phyloP scores from a whole-genome alignment of 495 filamentous ascomycete genomes.

The Lasiosphaeris hirsuta region DNA sequence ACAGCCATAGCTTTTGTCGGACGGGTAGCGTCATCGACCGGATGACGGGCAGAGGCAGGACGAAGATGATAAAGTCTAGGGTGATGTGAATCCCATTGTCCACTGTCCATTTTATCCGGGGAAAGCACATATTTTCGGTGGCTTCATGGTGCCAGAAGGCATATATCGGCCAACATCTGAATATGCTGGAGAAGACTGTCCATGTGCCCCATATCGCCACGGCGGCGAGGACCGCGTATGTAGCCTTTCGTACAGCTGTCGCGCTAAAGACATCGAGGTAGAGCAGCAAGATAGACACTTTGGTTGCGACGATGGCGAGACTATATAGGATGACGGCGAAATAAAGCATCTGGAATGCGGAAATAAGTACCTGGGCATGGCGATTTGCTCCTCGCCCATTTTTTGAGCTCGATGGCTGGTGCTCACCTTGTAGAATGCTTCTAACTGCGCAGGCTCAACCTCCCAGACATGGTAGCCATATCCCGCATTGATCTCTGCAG shows the following conservation, averaged over 20 bases:
- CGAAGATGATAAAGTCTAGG: constrained; percentile 5
- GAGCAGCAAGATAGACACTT: constrained; percentile 7
- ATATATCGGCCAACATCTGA: neutral
- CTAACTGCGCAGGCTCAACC: neutral
- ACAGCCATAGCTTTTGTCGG: constrained; percentile 11
- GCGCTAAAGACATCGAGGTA: constrained; percentile 9
- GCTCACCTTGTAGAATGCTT: neutral
- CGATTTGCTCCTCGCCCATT: neutral
- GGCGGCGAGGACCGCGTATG: neutral
- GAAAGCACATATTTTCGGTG: neutral
- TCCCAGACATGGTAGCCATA: constrained; percentile 1
- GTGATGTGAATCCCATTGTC: constrained; percentile 2
- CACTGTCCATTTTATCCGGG: neutral
- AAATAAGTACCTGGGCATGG: neutral
- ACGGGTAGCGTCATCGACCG: constrained; percentile 10
- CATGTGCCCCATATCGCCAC: neutral
- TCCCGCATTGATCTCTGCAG: neutral
- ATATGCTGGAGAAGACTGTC: constrained; percentile 1
- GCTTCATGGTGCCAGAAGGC: constrained; percentile 6
- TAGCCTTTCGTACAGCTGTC: neutral
- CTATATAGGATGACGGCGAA: neutral
- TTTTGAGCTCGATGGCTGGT: no score
- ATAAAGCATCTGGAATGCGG: neutral
- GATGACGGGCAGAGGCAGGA: constrained; percentile 4
- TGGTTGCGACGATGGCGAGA: neutral